phyloP scores from a whole-genome alignment of 257 asterid species.

The Knoxia roxburghii region DNA sequence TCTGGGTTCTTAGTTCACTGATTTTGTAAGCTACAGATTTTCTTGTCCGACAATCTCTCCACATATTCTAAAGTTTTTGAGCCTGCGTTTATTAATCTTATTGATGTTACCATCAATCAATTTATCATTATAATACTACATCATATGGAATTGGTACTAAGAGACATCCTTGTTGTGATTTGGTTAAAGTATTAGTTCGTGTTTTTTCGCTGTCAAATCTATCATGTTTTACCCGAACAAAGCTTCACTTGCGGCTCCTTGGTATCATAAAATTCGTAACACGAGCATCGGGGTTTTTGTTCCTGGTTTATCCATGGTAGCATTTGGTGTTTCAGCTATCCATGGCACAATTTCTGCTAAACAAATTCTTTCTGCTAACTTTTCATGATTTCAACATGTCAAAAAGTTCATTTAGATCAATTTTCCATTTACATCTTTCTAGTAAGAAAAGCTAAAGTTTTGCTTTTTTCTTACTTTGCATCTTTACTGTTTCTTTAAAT shows the following conservation, averaged over 20 bases:
- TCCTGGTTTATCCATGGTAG: not conserved
- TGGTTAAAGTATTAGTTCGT: no score
- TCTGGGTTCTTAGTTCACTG: not conserved
- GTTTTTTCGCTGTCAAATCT: no score
- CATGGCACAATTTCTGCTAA: not conserved
- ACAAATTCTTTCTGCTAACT: not conserved
- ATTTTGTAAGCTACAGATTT: not conserved
- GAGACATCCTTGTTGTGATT: no score
- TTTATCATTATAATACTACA: no score
- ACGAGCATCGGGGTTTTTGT: not conserved
- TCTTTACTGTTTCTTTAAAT: not conserved
- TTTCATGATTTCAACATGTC: not conserved
- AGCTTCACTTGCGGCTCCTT: not conserved
- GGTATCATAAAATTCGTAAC: not conserved
- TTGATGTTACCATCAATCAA: no score
- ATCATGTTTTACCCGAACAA: not conserved
- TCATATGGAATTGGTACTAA: no score
- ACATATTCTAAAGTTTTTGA: not conserved
- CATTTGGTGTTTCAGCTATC: conserved; percentile 2
- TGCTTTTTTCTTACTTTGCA: not conserved
- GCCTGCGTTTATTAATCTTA: no score
- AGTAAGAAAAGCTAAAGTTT: not conserved
- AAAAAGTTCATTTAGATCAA: not conserved
- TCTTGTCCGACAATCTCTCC: not conserved
- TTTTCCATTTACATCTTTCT: not conserved